Percentiles rank a stretch among this genome's conserved stretches.
phyloP scores from a whole-genome alignment of 1,139 yeast genomes.

The Pichia cactophila region DNA sequence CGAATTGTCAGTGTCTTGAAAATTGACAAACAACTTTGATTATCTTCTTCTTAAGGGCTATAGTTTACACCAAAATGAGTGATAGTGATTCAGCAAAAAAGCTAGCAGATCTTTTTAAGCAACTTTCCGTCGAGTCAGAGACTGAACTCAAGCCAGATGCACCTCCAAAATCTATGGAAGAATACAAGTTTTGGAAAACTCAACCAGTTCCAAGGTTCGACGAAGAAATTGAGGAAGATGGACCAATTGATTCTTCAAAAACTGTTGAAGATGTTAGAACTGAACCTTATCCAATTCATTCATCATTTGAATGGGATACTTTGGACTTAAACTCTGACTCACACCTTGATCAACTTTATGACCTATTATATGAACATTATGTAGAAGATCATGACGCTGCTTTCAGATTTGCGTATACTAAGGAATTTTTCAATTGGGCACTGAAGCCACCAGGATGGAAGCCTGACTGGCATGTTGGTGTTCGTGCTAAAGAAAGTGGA shows the following conservation, averaged over 20 bases:
- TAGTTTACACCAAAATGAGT: conserved; percentile 5
- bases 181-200: conserved; percentile 95
- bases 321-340: conserved; percentile 54
- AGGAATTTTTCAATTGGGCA: conserved; percentile 86
- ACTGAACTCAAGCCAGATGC: conserved; percentile 31
- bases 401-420: conserved; percentile 83
- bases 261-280: conserved; percentile 66
- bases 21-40: too few species aligned
- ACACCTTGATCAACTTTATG: conserved; percentile 69
- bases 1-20: too few species aligned
- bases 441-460: conserved; percentile 91
- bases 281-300: conserved; percentile 61
- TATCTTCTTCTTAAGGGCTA: too few species aligned
- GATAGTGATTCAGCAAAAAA: conserved; percentile 23
- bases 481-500: conserved; percentile 67
- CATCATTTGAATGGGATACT: conserved; percentile 84
- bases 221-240: conserved; percentile 60
- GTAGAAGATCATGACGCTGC: conserved; percentile 92
- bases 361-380: conserved; percentile 76
- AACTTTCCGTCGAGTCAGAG: conserved; percentile 43
- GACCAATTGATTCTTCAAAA: conserved; percentile 69
- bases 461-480: conserved; percentile 89
- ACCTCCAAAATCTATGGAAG: conserved; percentile 68
- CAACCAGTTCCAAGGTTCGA: conserved; percentile 87
- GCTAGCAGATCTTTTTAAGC: conserved; percentile 43